These are phyloP conservation scores for Penicillium sumatraense DNA, from an alignment of 2,329 filamentous ascomycete genomes.

Conservation along the genomic window DNA sequence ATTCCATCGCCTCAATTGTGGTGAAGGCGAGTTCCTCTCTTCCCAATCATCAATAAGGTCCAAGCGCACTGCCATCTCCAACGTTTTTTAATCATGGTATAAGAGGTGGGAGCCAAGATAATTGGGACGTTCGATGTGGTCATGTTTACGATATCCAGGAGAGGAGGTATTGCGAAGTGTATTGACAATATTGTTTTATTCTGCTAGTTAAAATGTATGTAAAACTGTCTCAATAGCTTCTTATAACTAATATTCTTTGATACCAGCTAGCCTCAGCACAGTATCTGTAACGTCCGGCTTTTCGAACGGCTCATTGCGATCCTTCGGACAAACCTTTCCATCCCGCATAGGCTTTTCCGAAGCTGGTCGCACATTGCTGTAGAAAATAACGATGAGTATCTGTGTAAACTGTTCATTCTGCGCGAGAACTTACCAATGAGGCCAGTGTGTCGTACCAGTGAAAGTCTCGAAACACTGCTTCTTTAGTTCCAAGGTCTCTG, in stretches of 20 bases:
- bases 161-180: too few species aligned
- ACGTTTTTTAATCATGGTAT: too few species aligned
- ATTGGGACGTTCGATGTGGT: too few species aligned
- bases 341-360: conserved; percentile 40
- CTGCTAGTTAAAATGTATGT: background rate
- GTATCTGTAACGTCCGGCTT: conserved; percentile 42
- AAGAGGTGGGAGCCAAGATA: too few species aligned
- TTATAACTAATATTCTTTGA: conserved; percentile 24
- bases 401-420: background rate
- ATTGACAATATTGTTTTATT: background rate
- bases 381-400: background rate
- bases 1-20: too few species aligned
- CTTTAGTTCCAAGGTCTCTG: conserved; percentile 40
- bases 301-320: conserved; percentile 45
- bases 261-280: conserved; percentile 42
- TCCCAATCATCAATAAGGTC: too few species aligned
- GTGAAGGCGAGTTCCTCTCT: too few species aligned
- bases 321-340: conserved; percentile 41
- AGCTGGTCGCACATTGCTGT: conserved; percentile 43
- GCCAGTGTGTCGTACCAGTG: conserved; percentile 46
- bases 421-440: conserved; percentile 25
- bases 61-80: too few species aligned
- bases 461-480: conserved; percentile 38
- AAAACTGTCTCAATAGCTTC: too few species aligned
- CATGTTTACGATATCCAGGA: too few species aligned